A percentile compares a stretch with the other conserved stretches of the same genome.
Evolutionary conservation across 257 asterid genomes (phyloP).

Genomic region (Fraxinus pennsylvanica): DNA sequence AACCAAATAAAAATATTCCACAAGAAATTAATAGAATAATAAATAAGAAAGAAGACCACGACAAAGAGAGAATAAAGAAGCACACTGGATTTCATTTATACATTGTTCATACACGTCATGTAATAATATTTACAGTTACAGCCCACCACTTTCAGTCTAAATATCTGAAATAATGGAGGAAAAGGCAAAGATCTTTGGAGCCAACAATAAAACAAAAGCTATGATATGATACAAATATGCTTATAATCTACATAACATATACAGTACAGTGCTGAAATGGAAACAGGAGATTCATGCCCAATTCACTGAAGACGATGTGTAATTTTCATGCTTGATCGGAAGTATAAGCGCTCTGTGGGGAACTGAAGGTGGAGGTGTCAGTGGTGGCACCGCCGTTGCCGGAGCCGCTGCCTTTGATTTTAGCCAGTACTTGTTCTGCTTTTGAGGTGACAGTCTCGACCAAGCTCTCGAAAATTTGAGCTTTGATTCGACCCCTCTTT

Average conservation of each 20-base stretch:
- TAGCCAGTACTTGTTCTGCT: constrained; percentile 24
- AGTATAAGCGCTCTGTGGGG: constrained; percentile 35
- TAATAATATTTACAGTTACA: no score
- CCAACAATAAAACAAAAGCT: background rate
- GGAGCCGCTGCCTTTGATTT: constrained; percentile 16
- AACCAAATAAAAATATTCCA: no score
- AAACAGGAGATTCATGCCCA: background rate
- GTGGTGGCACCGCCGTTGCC: constrained; percentile 10
- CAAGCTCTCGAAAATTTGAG: constrained; percentile 55
- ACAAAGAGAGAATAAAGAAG: background rate
- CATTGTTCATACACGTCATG: background rate
- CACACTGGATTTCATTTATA: background rate
- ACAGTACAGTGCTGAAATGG: background rate
- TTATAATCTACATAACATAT: background rate
- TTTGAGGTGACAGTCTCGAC: constrained; percentile 37
- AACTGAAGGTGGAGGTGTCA: constrained; percentile 28
- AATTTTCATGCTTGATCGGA: constrained; percentile 16
- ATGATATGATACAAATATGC: background rate
- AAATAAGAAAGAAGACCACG: no score
- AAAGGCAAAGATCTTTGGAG: background rate
- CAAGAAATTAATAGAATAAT: no score
- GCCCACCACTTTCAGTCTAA: background rate
- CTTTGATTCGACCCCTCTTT: constrained; percentile 58
- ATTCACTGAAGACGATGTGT: background rate
- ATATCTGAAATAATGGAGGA: background rate